Evolutionary conservation across 2,329 filamentous ascomycete genomes (phyloP).

Genomic region (Fusarium irregulare): DNA sequence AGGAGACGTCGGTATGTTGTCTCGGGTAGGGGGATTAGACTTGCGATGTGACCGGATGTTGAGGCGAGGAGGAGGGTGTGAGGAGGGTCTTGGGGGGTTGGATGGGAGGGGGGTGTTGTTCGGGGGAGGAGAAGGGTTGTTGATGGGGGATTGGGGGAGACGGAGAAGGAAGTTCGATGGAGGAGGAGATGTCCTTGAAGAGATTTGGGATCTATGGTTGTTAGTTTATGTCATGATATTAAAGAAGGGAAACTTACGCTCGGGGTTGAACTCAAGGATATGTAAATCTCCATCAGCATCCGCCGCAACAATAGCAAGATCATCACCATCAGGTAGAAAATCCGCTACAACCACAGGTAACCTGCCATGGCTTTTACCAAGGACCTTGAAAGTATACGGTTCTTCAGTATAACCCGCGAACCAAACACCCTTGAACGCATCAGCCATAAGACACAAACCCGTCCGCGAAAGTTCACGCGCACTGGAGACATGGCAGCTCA

Average conservation of each 20-base stretch:
- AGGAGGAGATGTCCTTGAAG: slow-evolving; percentile 89
- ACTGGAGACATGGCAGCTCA: slow-evolving; percentile 92
- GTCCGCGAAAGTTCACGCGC: slow-evolving; percentile 85
- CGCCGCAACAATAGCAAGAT: slow-evolving; percentile 83
- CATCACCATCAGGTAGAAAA: slow-evolving; percentile 86
- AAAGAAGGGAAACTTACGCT: slow-evolving; percentile 70
- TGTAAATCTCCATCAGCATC: slow-evolving; percentile 90
- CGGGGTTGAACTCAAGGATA: slow-evolving; percentile 92
- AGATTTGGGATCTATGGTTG: slow-evolving; percentile 82
- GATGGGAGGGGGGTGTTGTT: slow-evolving; percentile 51
- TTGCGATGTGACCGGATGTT: slow-evolving; percentile 78
- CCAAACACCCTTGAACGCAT: slow-evolving; percentile 94
- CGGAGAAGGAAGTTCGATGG: slow-evolving; percentile 87
- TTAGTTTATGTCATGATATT: slow-evolving; percentile 35
- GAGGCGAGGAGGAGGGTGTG: slow-evolving; percentile 76
- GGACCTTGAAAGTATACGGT: slow-evolving; percentile 93
- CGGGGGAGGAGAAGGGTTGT: slow-evolving; percentile 70
- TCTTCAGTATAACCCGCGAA: slow-evolving; percentile 97
- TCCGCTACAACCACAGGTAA: slow-evolving; percentile 86
- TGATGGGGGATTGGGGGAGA: slow-evolving; percentile 80
- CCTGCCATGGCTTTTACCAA: slow-evolving; percentile 84
- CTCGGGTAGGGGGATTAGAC: slow-evolving; percentile 83
- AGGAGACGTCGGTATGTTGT: slow-evolving; percentile 84
- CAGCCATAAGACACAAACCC: slow-evolving; percentile 87
- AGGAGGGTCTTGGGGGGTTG: slow-evolving; percentile 44